Conservation (phyloP, 2,329 filamentous ascomycete genomes). For the Ascochyta fabae region DNA sequence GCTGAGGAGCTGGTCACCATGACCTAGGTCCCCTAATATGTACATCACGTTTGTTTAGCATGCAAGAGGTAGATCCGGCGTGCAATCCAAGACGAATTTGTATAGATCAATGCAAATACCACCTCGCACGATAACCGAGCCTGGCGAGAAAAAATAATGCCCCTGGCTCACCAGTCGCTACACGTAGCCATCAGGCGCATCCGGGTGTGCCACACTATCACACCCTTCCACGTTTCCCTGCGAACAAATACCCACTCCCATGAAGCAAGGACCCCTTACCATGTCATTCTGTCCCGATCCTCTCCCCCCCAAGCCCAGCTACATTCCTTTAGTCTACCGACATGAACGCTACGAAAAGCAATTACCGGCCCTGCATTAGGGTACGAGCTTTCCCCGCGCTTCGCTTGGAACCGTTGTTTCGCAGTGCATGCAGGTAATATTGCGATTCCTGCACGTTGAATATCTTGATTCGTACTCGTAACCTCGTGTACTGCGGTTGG, state of each 20-base stretch:
- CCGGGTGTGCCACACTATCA: too few relatives aligned
- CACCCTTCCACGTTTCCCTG: too few relatives aligned
- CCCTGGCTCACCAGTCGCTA: too few relatives aligned
- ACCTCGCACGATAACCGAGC: neutral
- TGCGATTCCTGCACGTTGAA: neutral
- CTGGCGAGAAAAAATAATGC: too few relatives aligned
- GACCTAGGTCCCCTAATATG: constrained; percentile 24
- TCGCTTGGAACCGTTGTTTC: constrained; percentile 13
- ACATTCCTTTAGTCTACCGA: neutral
- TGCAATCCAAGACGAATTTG: neutral
- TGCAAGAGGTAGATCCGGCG: constrained; percentile 9
- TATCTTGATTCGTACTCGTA: neutral
- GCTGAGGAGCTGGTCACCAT: constrained; percentile 48
- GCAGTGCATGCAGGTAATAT: constrained; percentile 6
- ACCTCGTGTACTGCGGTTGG: too few relatives aligned
- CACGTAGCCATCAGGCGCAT: too few relatives aligned
- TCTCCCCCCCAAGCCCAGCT: neutral
- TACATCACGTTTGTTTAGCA: neutral
- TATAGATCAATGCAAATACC: constrained; percentile 11
- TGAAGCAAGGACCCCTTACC: neutral
- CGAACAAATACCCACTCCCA: too few relatives aligned
- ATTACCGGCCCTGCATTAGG: constrained; percentile 8
- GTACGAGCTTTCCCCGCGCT: constrained; percentile 12
- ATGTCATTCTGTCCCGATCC: neutral
- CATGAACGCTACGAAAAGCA: constrained; percentile 4